These are phyloP conservation scores for Neurospora africana DNA, from an alignment of 495 filamentous ascomycete genomes.

Conservation along the genomic window DNA sequence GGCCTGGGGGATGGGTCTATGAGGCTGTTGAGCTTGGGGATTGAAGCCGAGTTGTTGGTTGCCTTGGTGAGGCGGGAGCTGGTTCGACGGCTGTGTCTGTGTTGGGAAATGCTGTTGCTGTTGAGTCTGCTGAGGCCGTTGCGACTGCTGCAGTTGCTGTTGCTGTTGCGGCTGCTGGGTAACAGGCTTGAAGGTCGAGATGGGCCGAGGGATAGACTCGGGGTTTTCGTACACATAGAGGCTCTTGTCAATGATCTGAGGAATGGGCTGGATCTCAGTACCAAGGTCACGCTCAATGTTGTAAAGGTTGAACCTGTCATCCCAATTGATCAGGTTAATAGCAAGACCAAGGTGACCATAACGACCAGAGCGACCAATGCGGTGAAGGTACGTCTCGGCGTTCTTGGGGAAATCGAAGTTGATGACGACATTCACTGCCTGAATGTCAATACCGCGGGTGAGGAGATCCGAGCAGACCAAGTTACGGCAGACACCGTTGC, in stretches of 20 bases:
- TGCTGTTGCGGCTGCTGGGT: constrained; percentile 20
- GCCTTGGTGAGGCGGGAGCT: constrained; percentile 10
- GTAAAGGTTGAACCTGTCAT: constrained; percentile 97
- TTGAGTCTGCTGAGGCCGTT: constrained; percentile 17
- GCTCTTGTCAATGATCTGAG: constrained; percentile 88
- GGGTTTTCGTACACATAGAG: constrained; percentile 97
- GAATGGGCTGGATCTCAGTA: constrained; percentile 95
- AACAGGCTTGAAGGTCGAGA: constrained; percentile 32
- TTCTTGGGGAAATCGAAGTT: constrained; percentile 99
- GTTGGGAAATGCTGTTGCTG: constrained; percentile 5
- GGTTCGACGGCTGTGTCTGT: constrained; percentile 15
- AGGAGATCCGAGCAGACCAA: constrained; percentile 96
- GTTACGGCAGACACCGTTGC: constrained; percentile 94
- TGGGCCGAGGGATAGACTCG: constrained; percentile 80
- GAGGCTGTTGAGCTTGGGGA: constrained; percentile 8
- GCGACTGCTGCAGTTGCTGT: constrained; percentile 14
- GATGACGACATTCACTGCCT: constrained; percentile 99
- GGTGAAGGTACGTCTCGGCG: constrained; percentile 97
- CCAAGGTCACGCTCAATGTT: constrained; percentile 96
- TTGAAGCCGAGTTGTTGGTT: constrained; percentile 17
- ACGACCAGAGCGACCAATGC: constrained; percentile 92
- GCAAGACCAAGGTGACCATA: constrained; percentile 96
- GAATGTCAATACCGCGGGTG: constrained; percentile 98
- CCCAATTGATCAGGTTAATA: constrained; percentile 99
- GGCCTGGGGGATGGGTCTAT: constrained; percentile 1